Evolutionary conservation across 805 yeast species (phyloP), one percentile per base, ranked within the genome.

Genomic region (Maudiozyma barnettii): DNA sequence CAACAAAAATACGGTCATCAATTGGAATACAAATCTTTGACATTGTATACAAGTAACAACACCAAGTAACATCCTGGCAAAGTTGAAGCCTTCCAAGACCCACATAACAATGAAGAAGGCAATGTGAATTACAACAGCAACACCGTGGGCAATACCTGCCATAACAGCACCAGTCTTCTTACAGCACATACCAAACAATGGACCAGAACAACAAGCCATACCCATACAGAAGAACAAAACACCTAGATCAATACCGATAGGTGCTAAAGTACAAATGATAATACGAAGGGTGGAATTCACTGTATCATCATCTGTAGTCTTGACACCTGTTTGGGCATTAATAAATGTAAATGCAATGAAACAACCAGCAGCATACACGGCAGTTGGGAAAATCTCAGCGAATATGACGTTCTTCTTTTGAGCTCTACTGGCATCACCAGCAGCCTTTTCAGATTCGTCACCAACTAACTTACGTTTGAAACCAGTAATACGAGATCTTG

Each of bases 131-230:
- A 95, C 67, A 46, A 95, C 97, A 16, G 97, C 89, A 59, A 87
- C 74, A 71, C 96, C 97, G 64, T 93, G 99, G 19, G 98, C 96
- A 65, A 93, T 70, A 61, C 87, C 96, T 37, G 99, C 99, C 72
- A 72, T 81, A 38, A 88, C 95, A 10, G 96, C 83, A 71, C 96
- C 95, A 44, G 97, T 90, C 76, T 85, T 84, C 79, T 90, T 90
- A 74, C 98, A 91, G 71, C 99, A 91, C 72, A 90, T 68, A 49
- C 93, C 93, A 54, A 91, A 79, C 64, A 91, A 59, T 58, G 99
- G 99, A 67, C 99, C 99, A 26, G 96, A 87, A 76, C 97, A 93
- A 72, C 99, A 93, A 14, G 97, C 85, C 69, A 90, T 64, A 58
- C 79, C 88, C 58, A 85, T 74, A 69, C 91, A 78, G 54, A 84